phyloP scores from a whole-genome alignment of 2,329 filamentous ascomycete genomes.

The Neocucurbitaria cava region DNA sequence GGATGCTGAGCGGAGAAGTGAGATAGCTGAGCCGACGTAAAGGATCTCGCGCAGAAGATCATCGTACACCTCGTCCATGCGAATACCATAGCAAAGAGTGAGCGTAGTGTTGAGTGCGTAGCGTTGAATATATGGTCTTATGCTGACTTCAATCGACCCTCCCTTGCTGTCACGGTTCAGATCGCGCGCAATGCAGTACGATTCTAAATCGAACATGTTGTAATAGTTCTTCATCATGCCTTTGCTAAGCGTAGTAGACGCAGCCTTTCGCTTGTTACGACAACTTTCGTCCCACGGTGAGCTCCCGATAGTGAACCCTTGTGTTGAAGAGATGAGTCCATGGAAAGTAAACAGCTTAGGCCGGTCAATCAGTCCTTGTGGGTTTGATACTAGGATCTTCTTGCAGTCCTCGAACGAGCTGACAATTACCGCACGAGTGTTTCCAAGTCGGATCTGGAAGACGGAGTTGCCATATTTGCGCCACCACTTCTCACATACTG shows the following conservation, averaged over 20 bases:
- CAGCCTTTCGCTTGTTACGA: constrained; percentile 61
- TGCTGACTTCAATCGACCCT: constrained; percentile 53
- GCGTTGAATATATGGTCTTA: constrained; percentile 61
- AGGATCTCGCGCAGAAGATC: constrained; percentile 60
- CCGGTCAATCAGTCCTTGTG: constrained; percentile 59
- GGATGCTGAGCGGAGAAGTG: constrained; percentile 57
- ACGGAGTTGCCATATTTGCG: constrained; percentile 56
- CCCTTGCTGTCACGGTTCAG: constrained; percentile 53
- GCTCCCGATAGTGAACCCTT: constrained; percentile 64
- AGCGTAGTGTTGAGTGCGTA: constrained; percentile 63
- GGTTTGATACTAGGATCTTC: constrained; percentile 58
- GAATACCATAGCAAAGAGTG: constrained; percentile 62
- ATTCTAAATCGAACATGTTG: constrained; percentile 63
- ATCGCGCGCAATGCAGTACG: constrained; percentile 59
- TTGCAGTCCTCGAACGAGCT: constrained; percentile 62
- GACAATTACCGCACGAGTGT: constrained; percentile 60
- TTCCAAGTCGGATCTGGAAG: constrained; percentile 62
- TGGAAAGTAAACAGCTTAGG: constrained; percentile 63
- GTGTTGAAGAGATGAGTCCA: constrained; percentile 56
- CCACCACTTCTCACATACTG: constrained; percentile 60
- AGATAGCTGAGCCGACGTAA: constrained; percentile 61
- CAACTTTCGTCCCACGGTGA: constrained; percentile 62
- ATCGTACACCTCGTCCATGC: constrained; percentile 63
- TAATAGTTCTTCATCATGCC: constrained; percentile 57
- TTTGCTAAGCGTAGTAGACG: constrained; percentile 56